Evolutionary conservation across 179 eudicot genomes (phyloP).

Genomic region (Silene vulgaris): DNA sequence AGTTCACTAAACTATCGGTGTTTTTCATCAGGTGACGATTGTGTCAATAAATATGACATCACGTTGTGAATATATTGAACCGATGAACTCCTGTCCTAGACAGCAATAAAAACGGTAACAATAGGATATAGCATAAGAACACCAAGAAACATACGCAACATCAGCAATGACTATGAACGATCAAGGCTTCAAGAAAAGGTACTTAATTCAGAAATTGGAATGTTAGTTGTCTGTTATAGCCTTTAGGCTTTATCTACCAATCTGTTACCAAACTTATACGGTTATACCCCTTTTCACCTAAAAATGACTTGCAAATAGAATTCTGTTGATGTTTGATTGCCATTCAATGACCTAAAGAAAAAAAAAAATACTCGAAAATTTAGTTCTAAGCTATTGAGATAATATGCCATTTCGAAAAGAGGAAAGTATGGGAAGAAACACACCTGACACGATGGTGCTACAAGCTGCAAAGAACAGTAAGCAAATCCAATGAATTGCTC

Average conservation of each 20-base stretch:
- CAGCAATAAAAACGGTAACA: neutral
- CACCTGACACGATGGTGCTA: neutral
- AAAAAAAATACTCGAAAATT: neutral
- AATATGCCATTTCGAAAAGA: neutral
- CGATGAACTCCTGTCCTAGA: too few relatives aligned
- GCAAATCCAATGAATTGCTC: neutral
- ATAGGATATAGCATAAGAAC: neutral
- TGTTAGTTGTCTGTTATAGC: neutral
- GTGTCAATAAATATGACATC: too few relatives aligned
- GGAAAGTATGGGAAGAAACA: conserved; percentile 1
- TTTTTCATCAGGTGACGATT: too few relatives aligned
- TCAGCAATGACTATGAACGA: neutral
- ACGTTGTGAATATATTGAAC: too few relatives aligned
- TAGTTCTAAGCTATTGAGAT: neutral
- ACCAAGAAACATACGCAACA: neutral
- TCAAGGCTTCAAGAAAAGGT: neutral
- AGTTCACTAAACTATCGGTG: too few relatives aligned
- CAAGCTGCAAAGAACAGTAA: neutral
- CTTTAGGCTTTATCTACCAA: conserved; percentile 5
- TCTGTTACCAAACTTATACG: neutral
- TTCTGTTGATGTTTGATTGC: neutral
- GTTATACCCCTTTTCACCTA: neutral
- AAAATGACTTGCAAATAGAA: neutral
- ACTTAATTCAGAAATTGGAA: neutral
- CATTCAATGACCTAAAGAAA: neutral